phyloP scores from a whole-genome alignment of 2,329 filamentous ascomycete species.

The Monosporascus sp. region DNA sequence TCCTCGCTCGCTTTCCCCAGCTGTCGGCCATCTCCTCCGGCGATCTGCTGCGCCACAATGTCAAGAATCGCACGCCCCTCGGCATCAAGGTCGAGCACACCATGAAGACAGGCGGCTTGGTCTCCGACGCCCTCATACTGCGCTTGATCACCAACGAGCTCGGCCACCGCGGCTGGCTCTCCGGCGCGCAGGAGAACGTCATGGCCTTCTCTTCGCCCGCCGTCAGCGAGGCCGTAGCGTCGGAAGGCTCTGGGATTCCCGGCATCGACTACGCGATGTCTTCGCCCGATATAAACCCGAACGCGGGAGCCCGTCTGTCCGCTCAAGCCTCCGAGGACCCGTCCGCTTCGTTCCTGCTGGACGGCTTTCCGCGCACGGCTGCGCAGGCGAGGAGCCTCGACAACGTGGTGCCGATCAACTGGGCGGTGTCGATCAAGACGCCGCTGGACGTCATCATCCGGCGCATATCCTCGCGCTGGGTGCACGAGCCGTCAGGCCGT shows the following conservation, averaged over 20 bases:
- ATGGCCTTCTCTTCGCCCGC: conserved; percentile 45
- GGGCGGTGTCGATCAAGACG: conserved; percentile 82
- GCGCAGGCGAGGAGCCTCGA: conserved; percentile 74
- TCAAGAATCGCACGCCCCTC: conserved; percentile 78
- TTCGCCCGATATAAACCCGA: conserved; percentile 32
- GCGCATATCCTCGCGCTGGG: conserved; percentile 87
- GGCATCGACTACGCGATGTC: conserved; percentile 35
- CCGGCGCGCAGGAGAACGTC: conserved; percentile 38
- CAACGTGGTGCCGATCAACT: conserved; percentile 83
- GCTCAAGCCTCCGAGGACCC: conserved; percentile 58
- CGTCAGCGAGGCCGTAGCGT: conserved; percentile 36
- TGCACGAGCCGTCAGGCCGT: conserved; percentile 83
- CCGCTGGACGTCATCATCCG: conserved; percentile 82
- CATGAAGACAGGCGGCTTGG: conserved; percentile 84
- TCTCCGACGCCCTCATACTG: conserved; percentile 86
- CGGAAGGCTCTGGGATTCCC: conserved; percentile 23
- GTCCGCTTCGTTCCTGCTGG: conserved; percentile 84
- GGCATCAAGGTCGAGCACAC: conserved; percentile 86
- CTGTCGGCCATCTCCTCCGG: conserved; percentile 90
- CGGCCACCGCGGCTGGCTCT: conserved; percentile 77
- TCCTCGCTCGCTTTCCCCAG: conserved; percentile 82
- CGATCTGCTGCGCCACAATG: conserved; percentile 87
- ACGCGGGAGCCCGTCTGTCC: conserved; percentile 30
- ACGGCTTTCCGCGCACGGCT: conserved; percentile 90
- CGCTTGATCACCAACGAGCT: conserved; percentile 90